A percentile compares a stretch with the other conserved stretches of the same genome.
Evolutionary conservation across 495 filamentous ascomycete genomes (phyloP).

Genomic region (Hypoxylon trugodes): DNA sequence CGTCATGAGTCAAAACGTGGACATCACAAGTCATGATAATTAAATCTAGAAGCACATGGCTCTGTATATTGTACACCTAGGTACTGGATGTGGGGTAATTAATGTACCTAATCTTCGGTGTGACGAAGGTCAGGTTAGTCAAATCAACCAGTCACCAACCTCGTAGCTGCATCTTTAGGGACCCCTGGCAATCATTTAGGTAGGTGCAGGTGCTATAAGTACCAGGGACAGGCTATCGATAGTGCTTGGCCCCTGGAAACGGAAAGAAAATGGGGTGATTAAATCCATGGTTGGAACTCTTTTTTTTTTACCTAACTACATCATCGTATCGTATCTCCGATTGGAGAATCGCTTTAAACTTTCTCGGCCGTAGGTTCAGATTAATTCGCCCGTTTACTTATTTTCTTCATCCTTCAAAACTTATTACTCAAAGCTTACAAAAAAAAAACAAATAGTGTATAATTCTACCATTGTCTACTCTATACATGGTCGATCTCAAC

Average conservation of each 20-base stretch:
- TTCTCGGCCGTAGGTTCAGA: background rate
- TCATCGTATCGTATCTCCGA: conserved; percentile 37
- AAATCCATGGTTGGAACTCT: conserved; percentile 1
- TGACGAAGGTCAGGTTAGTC: too few relatives aligned
- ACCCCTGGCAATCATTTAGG: too few relatives aligned
- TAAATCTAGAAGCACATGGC: too few relatives aligned
- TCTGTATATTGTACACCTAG: too few relatives aligned
- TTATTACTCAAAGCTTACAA: background rate
- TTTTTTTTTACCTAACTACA: too few relatives aligned
- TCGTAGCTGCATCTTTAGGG: background rate
- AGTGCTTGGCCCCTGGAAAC: conserved; percentile 16
- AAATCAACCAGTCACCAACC: background rate
- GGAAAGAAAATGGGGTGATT: conserved; percentile 19
- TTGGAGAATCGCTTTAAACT: conserved; percentile 27
- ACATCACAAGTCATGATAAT: too few relatives aligned
- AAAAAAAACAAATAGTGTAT: background rate
- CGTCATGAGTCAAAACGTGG: too few relatives aligned
- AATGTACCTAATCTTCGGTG: too few relatives aligned
- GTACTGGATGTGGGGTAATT: too few relatives aligned
- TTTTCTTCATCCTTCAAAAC: background rate
- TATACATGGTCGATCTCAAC: conserved; percentile 9
- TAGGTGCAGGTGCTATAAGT: too few relatives aligned
- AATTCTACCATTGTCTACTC: background rate
- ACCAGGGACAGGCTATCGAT: conserved; percentile 28
- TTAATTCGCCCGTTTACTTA: conserved; percentile 5